Conservation (phyloP, 148 eudicot genomes). For the Hydrangea macrophylla region DNA sequence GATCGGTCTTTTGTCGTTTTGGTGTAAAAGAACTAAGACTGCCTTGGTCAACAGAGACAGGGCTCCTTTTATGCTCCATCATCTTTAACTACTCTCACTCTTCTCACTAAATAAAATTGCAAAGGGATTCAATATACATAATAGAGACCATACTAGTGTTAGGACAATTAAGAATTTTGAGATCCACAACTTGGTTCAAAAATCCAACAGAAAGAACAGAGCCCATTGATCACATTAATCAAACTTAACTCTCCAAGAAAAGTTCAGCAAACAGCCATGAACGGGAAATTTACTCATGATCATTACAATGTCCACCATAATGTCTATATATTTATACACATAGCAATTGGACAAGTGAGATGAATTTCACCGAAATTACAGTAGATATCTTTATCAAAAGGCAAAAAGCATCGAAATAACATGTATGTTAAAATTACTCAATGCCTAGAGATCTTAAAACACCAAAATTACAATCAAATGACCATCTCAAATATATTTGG, state of each 20-base stretch:
- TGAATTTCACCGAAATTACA: too few relatives aligned
- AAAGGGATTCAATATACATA: background rate
- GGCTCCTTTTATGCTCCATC: conserved; percentile 73
- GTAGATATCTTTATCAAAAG: background rate
- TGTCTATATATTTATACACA: background rate
- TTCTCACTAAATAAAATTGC: conserved; percentile 4
- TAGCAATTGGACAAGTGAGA: too few relatives aligned
- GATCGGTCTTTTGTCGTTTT: conserved; percentile 63
- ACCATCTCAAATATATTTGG: background rate
- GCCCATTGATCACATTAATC: background rate
- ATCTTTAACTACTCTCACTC: conserved; percentile 28
- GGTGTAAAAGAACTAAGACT: conserved; percentile 47
- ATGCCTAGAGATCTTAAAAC: background rate
- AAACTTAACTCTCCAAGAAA: background rate
- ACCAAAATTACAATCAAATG: background rate
- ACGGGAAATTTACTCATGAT: background rate
- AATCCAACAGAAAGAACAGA: background rate
- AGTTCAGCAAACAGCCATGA: background rate
- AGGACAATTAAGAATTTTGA: background rate
- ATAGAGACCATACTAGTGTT: background rate
- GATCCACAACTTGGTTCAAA: background rate
- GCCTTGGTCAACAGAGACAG: conserved; percentile 50
- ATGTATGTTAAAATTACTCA: background rate
- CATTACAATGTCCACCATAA: background rate
- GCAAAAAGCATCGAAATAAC: too few relatives aligned